Base-by-base conservation (phyloP, 345 rosid species). In the Hibiscus trionum region DNA sequence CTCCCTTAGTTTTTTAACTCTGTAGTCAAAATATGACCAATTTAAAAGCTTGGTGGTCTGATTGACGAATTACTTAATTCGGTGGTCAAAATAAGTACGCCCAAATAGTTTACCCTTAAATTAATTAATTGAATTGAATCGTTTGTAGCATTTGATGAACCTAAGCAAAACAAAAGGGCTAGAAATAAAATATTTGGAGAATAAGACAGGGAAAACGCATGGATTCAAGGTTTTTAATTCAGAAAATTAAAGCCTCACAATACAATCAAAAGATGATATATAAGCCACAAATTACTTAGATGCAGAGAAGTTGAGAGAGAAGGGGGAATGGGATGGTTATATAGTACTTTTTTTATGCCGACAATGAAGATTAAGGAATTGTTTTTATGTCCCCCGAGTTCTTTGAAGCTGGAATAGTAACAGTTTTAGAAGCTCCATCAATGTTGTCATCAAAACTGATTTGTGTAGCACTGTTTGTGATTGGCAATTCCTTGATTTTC, bases 401-500 rank as follows among this genome's bases (percentile, higher is more conserved):
- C 8, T 19, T 56, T 56, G 26, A 56, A 56, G 60, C 60, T 56
- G 27, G 60, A 56, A 56, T 2, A 1, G 10, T 56, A 56, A 56
- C 29, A 10, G 1, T 56, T 56, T 21, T 56, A 2, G 60, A 6
- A 56, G 11, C 60, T 21, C 29, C 15, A 21, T 56, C 60, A 56
- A 7, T 19, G 60, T 27, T 56, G 19, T 56, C 29, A 19, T 56
- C 27, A 56, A 56, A 4, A 56, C 21, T 56, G 27, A 56, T 56
- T 19, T 29, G 21, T 21, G 12, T 56, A 21, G 29, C 14, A 9
- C 10, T 10, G 60, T 21, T 56, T 56, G 27, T 21, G 60, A 21
- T 21, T 1, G 60, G 60, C 60, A 56, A 56, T 56, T 56, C 60
- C 12, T 56, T 86, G 6, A 27, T 56, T 71, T 83, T 83, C 39